Evolutionary conservation across 257 asterid genomes (phyloP).

Genomic region (Thymus mandschuricus): DNA sequence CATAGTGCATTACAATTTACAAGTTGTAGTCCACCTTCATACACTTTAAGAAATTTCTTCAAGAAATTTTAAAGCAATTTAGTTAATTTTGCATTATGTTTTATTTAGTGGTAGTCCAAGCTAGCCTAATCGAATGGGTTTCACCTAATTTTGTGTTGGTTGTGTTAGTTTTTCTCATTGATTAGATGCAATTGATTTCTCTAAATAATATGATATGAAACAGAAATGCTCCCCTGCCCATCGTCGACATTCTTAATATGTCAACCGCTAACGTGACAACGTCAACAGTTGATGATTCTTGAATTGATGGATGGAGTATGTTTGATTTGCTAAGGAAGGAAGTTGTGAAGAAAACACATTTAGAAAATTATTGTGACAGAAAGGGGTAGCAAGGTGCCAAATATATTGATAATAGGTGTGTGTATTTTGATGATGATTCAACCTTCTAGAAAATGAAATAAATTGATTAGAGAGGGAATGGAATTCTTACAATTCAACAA

Average conservation of each 20-base stretch:
- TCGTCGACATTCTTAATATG: too few relatives aligned
- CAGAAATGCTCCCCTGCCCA: too few relatives aligned
- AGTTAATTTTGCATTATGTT: not conserved
- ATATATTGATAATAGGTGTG: not conserved
- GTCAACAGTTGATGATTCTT: not conserved
- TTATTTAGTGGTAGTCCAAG: not conserved
- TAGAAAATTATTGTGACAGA: not conserved
- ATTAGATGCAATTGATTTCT: too few relatives aligned
- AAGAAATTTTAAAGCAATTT: not conserved
- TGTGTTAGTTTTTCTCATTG: not conserved
- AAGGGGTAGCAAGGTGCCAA: conserved; percentile 10
- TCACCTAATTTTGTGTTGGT: not conserved
- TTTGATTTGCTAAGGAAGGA: not conserved
- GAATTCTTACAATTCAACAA: not conserved
- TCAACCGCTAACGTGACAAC: too few relatives aligned
- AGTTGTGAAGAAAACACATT: not conserved
- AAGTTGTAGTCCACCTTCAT: not conserved
- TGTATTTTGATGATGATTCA: conserved; percentile 12
- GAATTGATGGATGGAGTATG: not conserved
- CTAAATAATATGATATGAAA: too few relatives aligned
- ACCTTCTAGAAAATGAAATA: conserved; percentile 12
- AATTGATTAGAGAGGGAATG: not conserved
- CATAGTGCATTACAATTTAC: not conserved
- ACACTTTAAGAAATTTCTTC: not conserved
- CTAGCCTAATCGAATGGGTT: not conserved